Evolutionary conservation across 345 rosid species (phyloP).

Genomic region (Xanthoceras sorbifolium): DNA sequence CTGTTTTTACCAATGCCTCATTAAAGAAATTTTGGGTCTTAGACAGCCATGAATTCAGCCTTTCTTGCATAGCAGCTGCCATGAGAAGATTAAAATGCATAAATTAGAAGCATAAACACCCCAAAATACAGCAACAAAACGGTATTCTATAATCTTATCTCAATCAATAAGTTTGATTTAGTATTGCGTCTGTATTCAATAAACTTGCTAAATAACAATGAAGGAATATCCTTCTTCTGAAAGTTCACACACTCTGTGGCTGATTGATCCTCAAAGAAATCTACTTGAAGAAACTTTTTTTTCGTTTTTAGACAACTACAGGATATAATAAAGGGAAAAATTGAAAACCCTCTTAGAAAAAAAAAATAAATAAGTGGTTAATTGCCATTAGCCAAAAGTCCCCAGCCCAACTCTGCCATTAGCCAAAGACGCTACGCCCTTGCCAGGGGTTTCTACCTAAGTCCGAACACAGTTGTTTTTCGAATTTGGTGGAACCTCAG

Average conservation of each 20-base stretch:
- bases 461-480: too few relatives aligned
- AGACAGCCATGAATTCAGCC: constrained; percentile 70
- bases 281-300: neutral
- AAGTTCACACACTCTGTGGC: neutral
- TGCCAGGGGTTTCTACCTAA: too few relatives aligned
- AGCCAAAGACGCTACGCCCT: too few relatives aligned
- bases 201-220: neutral
- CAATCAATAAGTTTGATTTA: neutral
- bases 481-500: too few relatives aligned
- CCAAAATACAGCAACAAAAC: neutral
- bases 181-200: neutral
- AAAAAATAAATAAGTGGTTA: too few relatives aligned
- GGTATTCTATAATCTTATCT: neutral
- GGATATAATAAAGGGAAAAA: too few relatives aligned
- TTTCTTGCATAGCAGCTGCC: constrained; percentile 76
- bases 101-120: constrained; percentile 17
- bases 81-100: constrained; percentile 8
- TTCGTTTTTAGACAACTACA: too few relatives aligned
- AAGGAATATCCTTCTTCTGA: neutral
- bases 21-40: constrained; percentile 69
- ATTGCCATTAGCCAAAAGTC: too few relatives aligned
- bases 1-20: constrained; percentile 55
- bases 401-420: too few relatives aligned
- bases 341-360: too few relatives aligned
- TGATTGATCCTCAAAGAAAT: too few relatives aligned